Evolutionary conservation across 371 early-diverging fungal species (phyloP).

Genomic region (Mortierella sp.): DNA sequence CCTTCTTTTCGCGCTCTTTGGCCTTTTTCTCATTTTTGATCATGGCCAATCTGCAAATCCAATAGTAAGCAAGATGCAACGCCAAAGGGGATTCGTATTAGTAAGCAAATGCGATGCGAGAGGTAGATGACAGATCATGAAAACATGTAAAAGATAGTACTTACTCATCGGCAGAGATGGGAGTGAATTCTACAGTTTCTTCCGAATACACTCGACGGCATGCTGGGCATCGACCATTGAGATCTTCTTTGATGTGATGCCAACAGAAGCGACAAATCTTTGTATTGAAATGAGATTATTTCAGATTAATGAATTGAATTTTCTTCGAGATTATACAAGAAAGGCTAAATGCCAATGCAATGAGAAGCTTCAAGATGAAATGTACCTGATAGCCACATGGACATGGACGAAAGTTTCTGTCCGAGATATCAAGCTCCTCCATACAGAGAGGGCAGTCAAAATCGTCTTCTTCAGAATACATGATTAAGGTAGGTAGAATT

Average conservation of each 20-base stretch:
- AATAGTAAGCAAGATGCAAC: slow-evolving; percentile 1
- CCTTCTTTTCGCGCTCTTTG: slow-evolving; percentile 90
- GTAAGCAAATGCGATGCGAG: neutral
- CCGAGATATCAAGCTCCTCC: slow-evolving; percentile 97
- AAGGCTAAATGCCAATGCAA: slow-evolving; percentile 1
- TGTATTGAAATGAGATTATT: neutral
- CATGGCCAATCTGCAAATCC: slow-evolving; percentile 63
- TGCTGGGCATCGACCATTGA: slow-evolving; percentile 95
- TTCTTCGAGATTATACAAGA: neutral
- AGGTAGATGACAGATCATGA: neutral
- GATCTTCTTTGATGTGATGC: slow-evolving; percentile 94
- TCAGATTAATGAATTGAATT: neutral
- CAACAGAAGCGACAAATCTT: slow-evolving; percentile 99
- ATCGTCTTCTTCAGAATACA: slow-evolving; percentile 84
- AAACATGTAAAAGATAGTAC: slow-evolving; percentile 33
- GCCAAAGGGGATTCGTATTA: neutral
- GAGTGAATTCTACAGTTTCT: slow-evolving; percentile 89
- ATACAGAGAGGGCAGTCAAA: slow-evolving; percentile 96
- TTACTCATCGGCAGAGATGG: slow-evolving; percentile 91
- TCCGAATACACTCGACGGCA: slow-evolving; percentile 90
- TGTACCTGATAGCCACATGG: slow-evolving; percentile 97
- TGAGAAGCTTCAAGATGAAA: neutral
- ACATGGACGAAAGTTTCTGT: slow-evolving; percentile 95
- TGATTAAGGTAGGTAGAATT: slow-evolving; percentile 12
- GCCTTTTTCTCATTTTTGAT: slow-evolving; percentile 85